A percentile compares a stretch with the other conserved stretches of the same genome.
phyloP scores from a whole-genome alignment of 1,284 basidiomycete genomes.

The Irpex lacteus region DNA sequence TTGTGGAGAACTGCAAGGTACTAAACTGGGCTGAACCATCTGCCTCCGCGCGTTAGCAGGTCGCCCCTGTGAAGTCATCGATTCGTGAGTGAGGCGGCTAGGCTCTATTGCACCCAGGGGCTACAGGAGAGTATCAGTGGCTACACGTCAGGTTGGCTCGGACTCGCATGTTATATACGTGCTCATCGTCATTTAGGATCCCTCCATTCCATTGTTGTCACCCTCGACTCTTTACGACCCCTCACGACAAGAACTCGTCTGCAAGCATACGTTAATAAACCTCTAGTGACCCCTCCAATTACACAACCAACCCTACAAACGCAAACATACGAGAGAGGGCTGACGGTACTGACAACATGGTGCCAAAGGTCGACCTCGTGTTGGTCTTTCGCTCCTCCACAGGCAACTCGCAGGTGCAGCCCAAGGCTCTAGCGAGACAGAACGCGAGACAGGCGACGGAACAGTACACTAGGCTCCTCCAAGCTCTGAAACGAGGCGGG shows the following conservation, averaged over 20 bases:
- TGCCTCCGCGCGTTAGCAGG: not conserved
- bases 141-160: not conserved
- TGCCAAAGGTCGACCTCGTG: slow-evolving; percentile 67
- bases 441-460: slow-evolving; percentile 61
- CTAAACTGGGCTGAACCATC: not conserved
- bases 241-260: not conserved
- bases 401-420: slow-evolving; percentile 35
- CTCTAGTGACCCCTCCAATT: not conserved
- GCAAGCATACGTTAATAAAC: not conserved
- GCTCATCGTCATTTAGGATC: not conserved
- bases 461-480: slow-evolving; percentile 67
- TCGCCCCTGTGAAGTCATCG: slow-evolving; percentile 15
- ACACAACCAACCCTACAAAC: not conserved
- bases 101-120: not conserved
- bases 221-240: not conserved
- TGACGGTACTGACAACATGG: slow-evolving; percentile 14
- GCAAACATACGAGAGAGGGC: not conserved
- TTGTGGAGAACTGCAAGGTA: no score
- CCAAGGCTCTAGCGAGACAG: slow-evolving; percentile 60
- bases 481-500: slow-evolving; percentile 57
- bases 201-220: not conserved
- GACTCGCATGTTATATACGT: not conserved
- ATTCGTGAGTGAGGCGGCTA: not conserved
- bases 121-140: not conserved
- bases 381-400: slow-evolving; percentile 62